A percentile compares a stretch with the other conserved stretches of the same genome.
These are phyloP conservation scores for Gossypium longicalyx DNA, from an alignment of 345 rosid genomes.

Conservation along the genomic window DNA sequence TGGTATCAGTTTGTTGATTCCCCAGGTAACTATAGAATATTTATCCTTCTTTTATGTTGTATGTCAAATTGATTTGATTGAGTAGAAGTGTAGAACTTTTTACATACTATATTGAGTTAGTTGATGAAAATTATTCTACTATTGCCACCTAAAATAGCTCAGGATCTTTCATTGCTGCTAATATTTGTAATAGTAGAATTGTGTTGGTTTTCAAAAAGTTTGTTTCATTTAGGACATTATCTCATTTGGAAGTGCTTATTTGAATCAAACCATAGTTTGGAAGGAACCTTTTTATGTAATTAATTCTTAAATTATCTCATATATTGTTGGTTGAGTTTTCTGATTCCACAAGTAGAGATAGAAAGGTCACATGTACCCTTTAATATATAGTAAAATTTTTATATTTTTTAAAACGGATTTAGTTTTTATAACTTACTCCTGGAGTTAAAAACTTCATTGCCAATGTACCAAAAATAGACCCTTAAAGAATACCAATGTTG, in stretches of 20 bases:
- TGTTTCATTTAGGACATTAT: neutral
- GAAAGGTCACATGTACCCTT: too few species aligned
- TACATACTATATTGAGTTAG: neutral
- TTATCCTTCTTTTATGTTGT: neutral
- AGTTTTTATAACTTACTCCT: too few species aligned
- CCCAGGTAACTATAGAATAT: constrained; percentile 54
- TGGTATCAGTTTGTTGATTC: constrained; percentile 52
- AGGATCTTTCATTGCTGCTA: neutral
- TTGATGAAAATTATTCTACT: neutral
- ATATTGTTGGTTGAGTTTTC: neutral
- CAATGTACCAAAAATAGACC: too few species aligned
- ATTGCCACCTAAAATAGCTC: neutral
- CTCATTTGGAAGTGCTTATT: neutral
- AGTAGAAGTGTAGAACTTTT: neutral
- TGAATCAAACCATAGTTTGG: neutral
- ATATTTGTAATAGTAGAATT: neutral
- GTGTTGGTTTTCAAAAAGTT: neutral
- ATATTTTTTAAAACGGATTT: too few species aligned
- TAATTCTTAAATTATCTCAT: neutral
- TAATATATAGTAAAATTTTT: too few species aligned
- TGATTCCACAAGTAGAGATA: neutral
- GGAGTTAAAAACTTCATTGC: too few species aligned
- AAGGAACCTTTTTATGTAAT: neutral
- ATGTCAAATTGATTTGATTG: neutral
- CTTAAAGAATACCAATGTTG: neutral